phyloP scores from a whole-genome alignment of 352 stramenopile genomes.

The Pythium periplocum region DNA sequence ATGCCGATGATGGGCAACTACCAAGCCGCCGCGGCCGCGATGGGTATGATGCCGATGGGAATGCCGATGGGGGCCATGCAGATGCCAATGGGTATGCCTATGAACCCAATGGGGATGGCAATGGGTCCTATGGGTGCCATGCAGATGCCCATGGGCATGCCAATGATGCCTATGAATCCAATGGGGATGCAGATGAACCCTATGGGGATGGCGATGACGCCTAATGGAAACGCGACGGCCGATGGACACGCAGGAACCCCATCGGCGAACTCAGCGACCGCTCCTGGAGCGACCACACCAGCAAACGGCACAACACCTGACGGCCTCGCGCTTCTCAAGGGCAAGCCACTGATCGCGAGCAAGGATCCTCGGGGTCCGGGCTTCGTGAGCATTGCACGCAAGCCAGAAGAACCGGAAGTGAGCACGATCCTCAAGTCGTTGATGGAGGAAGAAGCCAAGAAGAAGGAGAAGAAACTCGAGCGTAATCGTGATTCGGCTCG shows the following conservation, averaged over 20 bases:
- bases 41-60: conserved; percentile 38
- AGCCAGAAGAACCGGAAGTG: conserved; percentile 73
- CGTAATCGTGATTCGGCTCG: conserved; percentile 83
- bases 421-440: conserved; percentile 85
- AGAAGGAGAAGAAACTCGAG: conserved; percentile 88
- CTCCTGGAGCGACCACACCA: no score
- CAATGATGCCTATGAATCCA: conserved; percentile 11
- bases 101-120: conserved; percentile 38
- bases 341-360: conserved; percentile 4
- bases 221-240: background rate
- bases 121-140: conserved; percentile 29
- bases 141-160: conserved; percentile 17
- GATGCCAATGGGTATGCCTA: conserved; percentile 21
- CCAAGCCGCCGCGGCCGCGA: conserved; percentile 16
- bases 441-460: conserved; percentile 85
- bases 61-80: conserved; percentile 51
- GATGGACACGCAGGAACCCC: no score
- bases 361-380: conserved; percentile 14
- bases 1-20: conserved; percentile 75
- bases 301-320: no score
- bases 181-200: conserved; percentile 14
- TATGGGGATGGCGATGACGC: conserved; percentile 34
- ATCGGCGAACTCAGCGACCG: no score
- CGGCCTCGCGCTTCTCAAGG: no score
- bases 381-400: conserved; percentile 78